Percentiles rank a stretch among this genome's conserved stretches.
Conservation (phyloP, 139 green algal species). For the Gonium pectorale region DNA sequence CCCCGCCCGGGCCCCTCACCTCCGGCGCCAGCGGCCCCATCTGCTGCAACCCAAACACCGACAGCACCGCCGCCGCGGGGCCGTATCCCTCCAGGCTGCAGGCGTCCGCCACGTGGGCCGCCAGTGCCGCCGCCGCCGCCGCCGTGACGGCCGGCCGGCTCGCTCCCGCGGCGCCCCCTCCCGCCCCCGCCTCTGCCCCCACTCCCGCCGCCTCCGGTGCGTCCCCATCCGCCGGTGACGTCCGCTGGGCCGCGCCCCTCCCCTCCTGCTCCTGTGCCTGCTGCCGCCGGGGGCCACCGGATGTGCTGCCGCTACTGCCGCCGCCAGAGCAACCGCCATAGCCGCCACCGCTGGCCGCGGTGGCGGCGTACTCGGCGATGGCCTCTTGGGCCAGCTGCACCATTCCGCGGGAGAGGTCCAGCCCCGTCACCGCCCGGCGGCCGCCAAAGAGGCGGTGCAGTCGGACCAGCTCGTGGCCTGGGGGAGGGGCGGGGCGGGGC, state of each 20-base stretch:
- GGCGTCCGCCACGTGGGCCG: conserved; percentile 19
- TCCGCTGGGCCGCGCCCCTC: too few relatives aligned
- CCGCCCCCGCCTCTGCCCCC: too few relatives aligned
- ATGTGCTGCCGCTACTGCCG: neutral
- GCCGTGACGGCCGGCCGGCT: neutral
- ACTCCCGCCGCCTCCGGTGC: too few relatives aligned
- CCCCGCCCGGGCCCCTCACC: too few relatives aligned
- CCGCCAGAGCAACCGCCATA: neutral
- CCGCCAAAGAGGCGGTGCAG: conserved; percentile 29
- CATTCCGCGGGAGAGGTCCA: conserved; percentile 39
- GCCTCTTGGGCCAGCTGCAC: neutral
- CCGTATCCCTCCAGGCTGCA: neutral
- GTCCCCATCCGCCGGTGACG: too few relatives aligned
- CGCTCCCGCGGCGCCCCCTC: too few relatives aligned
- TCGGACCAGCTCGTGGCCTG: conserved; percentile 43
- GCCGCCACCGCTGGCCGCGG: neutral
- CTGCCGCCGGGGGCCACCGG: too few relatives aligned
- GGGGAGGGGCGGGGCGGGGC: neutral
- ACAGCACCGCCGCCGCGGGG: conserved; percentile 45
- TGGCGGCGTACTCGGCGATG: neutral
- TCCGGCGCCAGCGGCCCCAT: conserved; percentile 46
- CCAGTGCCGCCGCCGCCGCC: neutral
- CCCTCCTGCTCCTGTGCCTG: too few relatives aligned
- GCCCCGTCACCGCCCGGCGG: neutral
- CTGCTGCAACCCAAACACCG: conserved; percentile 60